Conservation (phyloP, 305 asterid species). For the Lippia alba region DNA sequence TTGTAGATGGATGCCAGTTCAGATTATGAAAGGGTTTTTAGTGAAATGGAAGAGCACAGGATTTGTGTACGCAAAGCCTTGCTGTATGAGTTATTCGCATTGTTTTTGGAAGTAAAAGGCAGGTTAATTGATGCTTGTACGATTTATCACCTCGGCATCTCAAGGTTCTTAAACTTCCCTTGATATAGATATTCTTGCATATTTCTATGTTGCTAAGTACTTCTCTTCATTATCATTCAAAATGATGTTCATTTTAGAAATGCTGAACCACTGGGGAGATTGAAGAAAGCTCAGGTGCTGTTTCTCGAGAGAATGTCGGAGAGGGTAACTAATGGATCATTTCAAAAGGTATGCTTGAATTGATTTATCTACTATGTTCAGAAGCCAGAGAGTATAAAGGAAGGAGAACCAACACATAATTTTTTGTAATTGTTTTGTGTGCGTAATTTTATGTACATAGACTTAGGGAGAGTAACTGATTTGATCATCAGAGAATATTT, state of each 20-base stretch:
- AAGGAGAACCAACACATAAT: slow-evolving; percentile 3
- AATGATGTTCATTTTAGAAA: slow-evolving; percentile 52
- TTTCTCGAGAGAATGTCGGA: slow-evolving; percentile 96
- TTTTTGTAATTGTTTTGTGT: not conserved
- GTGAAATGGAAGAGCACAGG: slow-evolving; percentile 65
- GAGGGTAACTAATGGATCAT: slow-evolving; percentile 54
- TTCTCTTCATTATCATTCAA: slow-evolving; percentile 20
- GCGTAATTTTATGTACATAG: slow-evolving; percentile 13
- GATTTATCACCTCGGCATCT: slow-evolving; percentile 84
- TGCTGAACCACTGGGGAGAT: slow-evolving; percentile 85
- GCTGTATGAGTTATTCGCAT: slow-evolving; percentile 75
- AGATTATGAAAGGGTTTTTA: slow-evolving; percentile 63
- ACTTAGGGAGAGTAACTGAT: not conserved
- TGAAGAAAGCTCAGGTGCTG: slow-evolving; percentile 89
- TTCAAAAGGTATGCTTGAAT: slow-evolving; percentile 60
- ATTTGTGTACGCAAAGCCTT: slow-evolving; percentile 65
- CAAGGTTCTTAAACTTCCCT: slow-evolving; percentile 57
- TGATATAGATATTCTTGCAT: slow-evolving; percentile 16
- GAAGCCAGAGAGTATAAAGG: slow-evolving; percentile 10
- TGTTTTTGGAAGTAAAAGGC: slow-evolving; percentile 81
- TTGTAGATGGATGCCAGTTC: slow-evolving; percentile 83
- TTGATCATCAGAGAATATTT: not conserved
- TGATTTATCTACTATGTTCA: slow-evolving; percentile 16
- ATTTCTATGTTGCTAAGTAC: not conserved
- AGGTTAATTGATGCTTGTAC: slow-evolving; percentile 68